Evolutionary conservation across 2,329 filamentous ascomycete genomes (phyloP).

Genomic region (Penicillium aurantiogriseum): DNA sequence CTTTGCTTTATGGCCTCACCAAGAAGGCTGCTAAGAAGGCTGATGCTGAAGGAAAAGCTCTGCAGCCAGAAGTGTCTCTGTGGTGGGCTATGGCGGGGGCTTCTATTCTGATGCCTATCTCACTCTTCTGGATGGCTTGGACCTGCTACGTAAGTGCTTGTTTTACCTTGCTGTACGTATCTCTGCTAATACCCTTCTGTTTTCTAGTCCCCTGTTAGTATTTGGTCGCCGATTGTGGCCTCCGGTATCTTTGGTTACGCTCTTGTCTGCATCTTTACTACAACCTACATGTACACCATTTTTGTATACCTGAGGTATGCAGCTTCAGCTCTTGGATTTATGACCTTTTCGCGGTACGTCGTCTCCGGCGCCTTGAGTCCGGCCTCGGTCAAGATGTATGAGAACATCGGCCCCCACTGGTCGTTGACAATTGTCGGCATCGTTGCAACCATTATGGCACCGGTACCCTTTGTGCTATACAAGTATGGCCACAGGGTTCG

Average conservation of each 20-base stretch:
- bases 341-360: conserved; percentile 43
- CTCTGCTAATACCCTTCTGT: neutral
- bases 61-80: conserved; percentile 6
- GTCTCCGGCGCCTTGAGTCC: conserved; percentile 37
- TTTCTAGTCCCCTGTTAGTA: conserved; percentile 36
- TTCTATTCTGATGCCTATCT: neutral
- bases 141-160: conserved; percentile 18
- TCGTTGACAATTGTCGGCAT: conserved; percentile 40
- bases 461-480: conserved; percentile 8
- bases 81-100: conserved; percentile 4
- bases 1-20: neutral
- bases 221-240: conserved; percentile 52
- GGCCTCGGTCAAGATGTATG: conserved; percentile 37
- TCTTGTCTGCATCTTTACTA: conserved; percentile 50
- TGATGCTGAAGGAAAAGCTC: neutral
- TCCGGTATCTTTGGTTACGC: conserved; percentile 54
- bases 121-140: conserved; percentile 6
- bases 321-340: conserved; percentile 46
- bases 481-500: conserved; percentile 4
- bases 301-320: conserved; percentile 55
- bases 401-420: conserved; percentile 41
- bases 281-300: conserved; percentile 56
- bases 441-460: conserved; percentile 4
- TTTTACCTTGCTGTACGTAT: neutral
- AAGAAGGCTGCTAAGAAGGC: conserved; percentile 1